Evolutionary conservation across 2,329 filamentous ascomycete species (phyloP).

Genomic region (Aspergillus phoenicis): DNA sequence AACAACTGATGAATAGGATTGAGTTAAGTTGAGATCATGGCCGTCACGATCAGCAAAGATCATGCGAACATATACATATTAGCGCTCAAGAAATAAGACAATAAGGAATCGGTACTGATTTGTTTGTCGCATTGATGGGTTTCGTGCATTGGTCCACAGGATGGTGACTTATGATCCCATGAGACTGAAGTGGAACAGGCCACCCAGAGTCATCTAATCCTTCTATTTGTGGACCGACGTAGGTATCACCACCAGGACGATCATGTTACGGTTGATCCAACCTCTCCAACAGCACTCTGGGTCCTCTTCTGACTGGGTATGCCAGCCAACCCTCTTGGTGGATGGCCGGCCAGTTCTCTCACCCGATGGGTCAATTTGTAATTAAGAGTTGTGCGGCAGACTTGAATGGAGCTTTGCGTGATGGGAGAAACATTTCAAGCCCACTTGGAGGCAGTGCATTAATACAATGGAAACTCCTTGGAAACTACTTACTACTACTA

Average conservation of each 20-base stretch:
- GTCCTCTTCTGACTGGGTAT: not conserved
- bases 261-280: not conserved
- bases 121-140: not conserved
- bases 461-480: not conserved
- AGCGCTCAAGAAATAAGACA: not conserved
- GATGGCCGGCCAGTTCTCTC: not conserved
- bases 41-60: not conserved
- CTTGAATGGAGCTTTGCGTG: not conserved
- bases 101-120: too few relatives aligned
- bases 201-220: not conserved
- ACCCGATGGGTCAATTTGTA: not conserved
- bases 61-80: not conserved
- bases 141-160: not conserved
- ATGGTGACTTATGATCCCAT: not conserved
- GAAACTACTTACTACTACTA: not conserved
- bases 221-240: not conserved
- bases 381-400: not conserved
- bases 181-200: not conserved
- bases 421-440: not conserved
- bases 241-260: not conserved
- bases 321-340: too few relatives aligned
- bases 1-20: not conserved
- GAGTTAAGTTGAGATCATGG: not conserved
- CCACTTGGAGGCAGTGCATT: constrained; percentile 1
- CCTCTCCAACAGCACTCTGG: not conserved